Percentiles rank a stretch among this genome's conserved stretches.
Conservation (phyloP, 2,329 filamentous ascomycete species). For the Pseudogymnoascus destructans region DNA sequence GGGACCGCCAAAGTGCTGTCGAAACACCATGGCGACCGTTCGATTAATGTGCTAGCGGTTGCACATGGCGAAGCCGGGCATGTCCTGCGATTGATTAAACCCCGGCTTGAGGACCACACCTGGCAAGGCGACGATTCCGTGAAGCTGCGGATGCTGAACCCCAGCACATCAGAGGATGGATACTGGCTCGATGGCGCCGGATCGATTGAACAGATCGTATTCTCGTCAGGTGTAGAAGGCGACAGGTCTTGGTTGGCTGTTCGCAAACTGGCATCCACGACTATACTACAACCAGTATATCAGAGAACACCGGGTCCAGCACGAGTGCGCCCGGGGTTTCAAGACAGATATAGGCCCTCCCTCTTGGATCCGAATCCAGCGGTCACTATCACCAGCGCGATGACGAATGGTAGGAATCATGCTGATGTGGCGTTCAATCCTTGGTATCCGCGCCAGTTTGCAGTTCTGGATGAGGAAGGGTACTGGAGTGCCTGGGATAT, state of each 20-base stretch:
- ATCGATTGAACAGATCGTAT: conserved; percentile 36
- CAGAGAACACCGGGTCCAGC: conserved; percentile 10
- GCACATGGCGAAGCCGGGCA: conserved; percentile 23
- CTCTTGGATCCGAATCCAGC: conserved; percentile 43
- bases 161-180: conserved; percentile 18
- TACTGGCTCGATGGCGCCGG: conserved; percentile 27
- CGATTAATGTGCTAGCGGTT: conserved; percentile 19
- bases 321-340: conserved; percentile 9
- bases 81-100: conserved; percentile 22
- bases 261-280: conserved; percentile 29
- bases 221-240: conserved; percentile 28
- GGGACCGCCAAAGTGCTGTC: not conserved
- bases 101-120: conserved; percentile 17
- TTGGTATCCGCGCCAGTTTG: conserved; percentile 45
- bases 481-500: conserved; percentile 55
- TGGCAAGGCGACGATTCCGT: conserved; percentile 20
- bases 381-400: conserved; percentile 35
- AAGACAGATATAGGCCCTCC: conserved; percentile 28
- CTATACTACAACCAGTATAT: conserved; percentile 30
- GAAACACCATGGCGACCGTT: not conserved
- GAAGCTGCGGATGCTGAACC: conserved; percentile 17
- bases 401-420: conserved; percentile 43
- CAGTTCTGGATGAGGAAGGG: conserved; percentile 50
- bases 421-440: conserved; percentile 55
- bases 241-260: conserved; percentile 33